These are phyloP conservation scores for Fistulifera pelliculosa DNA, from an alignment of 108 stramenopile genomes.

Conservation along the genomic window DNA sequence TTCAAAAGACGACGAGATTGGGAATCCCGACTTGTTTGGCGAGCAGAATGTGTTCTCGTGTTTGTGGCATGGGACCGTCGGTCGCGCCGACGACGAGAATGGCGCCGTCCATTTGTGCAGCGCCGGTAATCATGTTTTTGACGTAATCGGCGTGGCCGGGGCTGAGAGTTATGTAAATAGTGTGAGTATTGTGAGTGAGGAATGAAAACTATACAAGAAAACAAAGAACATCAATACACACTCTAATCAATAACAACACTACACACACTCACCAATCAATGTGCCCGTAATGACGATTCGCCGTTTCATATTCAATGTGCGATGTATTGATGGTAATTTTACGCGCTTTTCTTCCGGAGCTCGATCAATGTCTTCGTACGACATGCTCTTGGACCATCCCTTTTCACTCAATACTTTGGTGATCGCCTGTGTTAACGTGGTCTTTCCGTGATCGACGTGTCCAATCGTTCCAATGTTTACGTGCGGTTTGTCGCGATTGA, in stretches of 20 bases:
- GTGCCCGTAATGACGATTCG: slow-evolving; percentile 95
- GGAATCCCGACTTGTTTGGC: slow-evolving; percentile 99
- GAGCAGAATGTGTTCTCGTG: slow-evolving; percentile 97
- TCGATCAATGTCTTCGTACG: slow-evolving; percentile 95
- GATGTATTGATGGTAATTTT: slow-evolving; percentile 89
- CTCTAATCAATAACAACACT: not conserved
- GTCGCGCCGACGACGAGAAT: slow-evolving; percentile 98
- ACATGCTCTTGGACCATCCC: slow-evolving; percentile 77
- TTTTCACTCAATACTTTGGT: slow-evolving; percentile 92
- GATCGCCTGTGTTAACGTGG: slow-evolving; percentile 98
- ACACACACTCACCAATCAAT: slow-evolving; percentile 88
- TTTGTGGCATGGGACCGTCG: slow-evolving; percentile 99
- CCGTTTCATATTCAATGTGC: slow-evolving; percentile 98
- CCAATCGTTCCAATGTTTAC: slow-evolving; percentile 99
- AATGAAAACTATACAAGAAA: slow-evolving; percentile 1
- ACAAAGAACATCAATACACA: slow-evolving; percentile 6
- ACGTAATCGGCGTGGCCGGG: slow-evolving; percentile 99
- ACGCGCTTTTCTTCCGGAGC: slow-evolving; percentile 97
- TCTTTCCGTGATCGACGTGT: slow-evolving; percentile 99
- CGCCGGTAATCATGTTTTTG: slow-evolving; percentile 99
- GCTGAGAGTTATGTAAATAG: slow-evolving; percentile 11
- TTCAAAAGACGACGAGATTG: slow-evolving; percentile 98
- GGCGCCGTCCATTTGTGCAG: slow-evolving; percentile 99
- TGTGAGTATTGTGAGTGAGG: slow-evolving; percentile 2
- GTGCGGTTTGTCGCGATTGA: slow-evolving; percentile 90